Base-by-base conservation (phyloP, 495 filamentous ascomycete species). In the Gamarada debralockiae region DNA sequence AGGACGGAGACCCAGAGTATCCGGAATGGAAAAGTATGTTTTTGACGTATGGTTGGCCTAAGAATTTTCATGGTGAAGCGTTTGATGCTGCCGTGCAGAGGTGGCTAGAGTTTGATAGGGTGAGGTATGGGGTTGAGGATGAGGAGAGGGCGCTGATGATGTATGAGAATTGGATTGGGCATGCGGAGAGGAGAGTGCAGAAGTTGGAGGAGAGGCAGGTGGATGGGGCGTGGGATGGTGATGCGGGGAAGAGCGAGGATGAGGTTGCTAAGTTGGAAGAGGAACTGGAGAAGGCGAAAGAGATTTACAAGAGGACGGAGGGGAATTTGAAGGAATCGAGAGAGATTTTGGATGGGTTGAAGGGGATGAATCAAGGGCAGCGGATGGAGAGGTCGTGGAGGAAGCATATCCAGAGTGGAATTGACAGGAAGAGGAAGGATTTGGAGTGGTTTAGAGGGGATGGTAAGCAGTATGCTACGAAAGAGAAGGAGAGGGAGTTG, bases 21-120 rank as follows among this genome's bases (percentile, higher is more conserved):
- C 22, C 3, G 14, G 48, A 51, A 36, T 8, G 23, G 21, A 51
- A 51, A 21, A 39, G n/a, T 8, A 21, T 51, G 20, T 51, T 39
- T 51, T 17, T 25, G 36, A 20, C 18, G 17, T 46, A 53, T 15
- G 50, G 50, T 2, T 53, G 50, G 50, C 38, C 38, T 3, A 21
- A 44, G 3, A 34, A 53, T 21, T 45, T 53, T 25, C 15, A 53
- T 17, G 50, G 39, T 3, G 24, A 31, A 13, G 40, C 5, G 1
- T 53, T 53, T 38, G 41, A 53, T 24, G 41, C 20, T 10, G 50
- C 39, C 9, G 25, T 21, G 13, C 23, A 53, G 14, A 29, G 41
- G 27, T 53, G 38, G 25, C 38, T 17, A 24, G 40, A 43, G 12
- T 46, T 46, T 25, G 14, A 17, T 25, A 45, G 31, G 6, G 40